phyloP scores from a whole-genome alignment of 2,329 filamentous ascomycete species.

The Diaporthe sp. region DNA sequence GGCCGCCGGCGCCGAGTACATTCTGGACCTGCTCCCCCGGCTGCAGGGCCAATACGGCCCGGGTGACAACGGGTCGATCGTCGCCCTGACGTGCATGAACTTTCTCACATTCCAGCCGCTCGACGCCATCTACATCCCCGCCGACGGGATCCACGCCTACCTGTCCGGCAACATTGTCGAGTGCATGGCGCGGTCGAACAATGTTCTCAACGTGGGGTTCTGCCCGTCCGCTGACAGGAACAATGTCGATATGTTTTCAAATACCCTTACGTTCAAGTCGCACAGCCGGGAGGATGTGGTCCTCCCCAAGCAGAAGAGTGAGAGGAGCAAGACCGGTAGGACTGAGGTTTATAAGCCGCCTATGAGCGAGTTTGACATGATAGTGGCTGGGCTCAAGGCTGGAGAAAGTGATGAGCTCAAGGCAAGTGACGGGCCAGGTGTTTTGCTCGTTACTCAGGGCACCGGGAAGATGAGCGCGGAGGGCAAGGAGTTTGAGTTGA shows the following conservation, averaged over 20 bases:
- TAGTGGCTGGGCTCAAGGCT: constrained; percentile 68
- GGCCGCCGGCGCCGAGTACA: constrained; percentile 63
- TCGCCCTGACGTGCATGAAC: constrained; percentile 82
- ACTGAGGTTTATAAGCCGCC: constrained; percentile 76
- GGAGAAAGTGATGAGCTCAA: constrained; percentile 72
- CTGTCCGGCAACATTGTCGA: constrained; percentile 81
- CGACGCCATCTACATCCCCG: constrained; percentile 78
- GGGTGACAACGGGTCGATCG: constrained; percentile 75
- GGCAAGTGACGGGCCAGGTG: constrained; percentile 70
- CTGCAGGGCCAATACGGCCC: constrained; percentile 75
- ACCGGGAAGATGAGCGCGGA: constrained; percentile 68
- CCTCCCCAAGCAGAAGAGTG: constrained; percentile 63
- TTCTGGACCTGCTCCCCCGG: constrained; percentile 74
- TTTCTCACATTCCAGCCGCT: constrained; percentile 75
- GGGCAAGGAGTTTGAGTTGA: constrained; percentile 65
- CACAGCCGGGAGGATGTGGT: constrained; percentile 70
- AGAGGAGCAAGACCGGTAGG: constrained; percentile 68
- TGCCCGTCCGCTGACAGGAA: constrained; percentile 76
- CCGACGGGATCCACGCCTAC: constrained; percentile 82
- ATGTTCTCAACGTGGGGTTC: constrained; percentile 82
- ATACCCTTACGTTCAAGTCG: constrained; percentile 73
- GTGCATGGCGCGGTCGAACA: constrained; percentile 83
- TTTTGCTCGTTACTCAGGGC: constrained; percentile 74
- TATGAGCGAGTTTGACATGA: constrained; percentile 79
- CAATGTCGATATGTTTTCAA: constrained; percentile 73